Percentiles rank a stretch among this genome's conserved stretches.
phyloP scores from a whole-genome alignment of 2,329 filamentous ascomycete species.

The Graphilbum sp. region DNA sequence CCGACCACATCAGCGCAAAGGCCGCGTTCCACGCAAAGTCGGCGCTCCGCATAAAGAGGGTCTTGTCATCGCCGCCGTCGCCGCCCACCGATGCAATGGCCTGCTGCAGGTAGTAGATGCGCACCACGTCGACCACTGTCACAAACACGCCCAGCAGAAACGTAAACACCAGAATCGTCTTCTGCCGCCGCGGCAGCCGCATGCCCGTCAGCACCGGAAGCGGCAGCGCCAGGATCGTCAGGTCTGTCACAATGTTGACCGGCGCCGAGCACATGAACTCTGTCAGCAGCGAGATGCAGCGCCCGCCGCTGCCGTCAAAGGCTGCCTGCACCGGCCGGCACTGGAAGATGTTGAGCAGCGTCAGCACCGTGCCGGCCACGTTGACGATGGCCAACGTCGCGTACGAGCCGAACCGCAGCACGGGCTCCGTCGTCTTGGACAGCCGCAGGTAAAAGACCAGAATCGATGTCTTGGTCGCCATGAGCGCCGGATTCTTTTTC shows the following conservation, averaged over 20 bases:
- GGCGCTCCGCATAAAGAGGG: conserved; percentile 32
- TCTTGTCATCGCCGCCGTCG: too few species aligned
- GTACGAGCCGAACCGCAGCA: conserved; percentile 73
- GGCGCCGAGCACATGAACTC: conserved; percentile 63
- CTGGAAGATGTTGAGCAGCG: conserved; percentile 76
- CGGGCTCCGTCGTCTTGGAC: conserved; percentile 57
- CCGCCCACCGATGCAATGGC: conserved; percentile 37
- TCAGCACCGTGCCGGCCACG: conserved; percentile 59
- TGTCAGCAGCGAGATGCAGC: conserved; percentile 41
- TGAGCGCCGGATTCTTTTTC: conserved; percentile 82
- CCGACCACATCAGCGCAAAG: conserved; percentile 83
- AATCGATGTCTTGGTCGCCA: conserved; percentile 87
- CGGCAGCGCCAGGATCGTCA: conserved; percentile 73
- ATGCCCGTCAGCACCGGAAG: conserved; percentile 80
- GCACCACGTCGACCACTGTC: conserved; percentile 70
- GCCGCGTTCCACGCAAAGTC: conserved; percentile 61
- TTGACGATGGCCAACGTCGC: conserved; percentile 64
- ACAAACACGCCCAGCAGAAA: conserved; percentile 82
- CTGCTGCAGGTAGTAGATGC: conserved; percentile 77
- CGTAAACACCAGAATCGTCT: conserved; percentile 70
- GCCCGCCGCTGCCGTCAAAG: conserved; percentile 30
- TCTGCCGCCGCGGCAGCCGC: conserved; percentile 70
- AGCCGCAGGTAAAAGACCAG: conserved; percentile 78
- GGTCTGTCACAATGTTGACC: conserved; percentile 80
- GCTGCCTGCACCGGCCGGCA: conserved; percentile 59